Percentiles rank a stretch among this genome's conserved stretches.
Conservation (phyloP, 805 yeast genomes). For the Kurtzmaniella fragi region DNA sequence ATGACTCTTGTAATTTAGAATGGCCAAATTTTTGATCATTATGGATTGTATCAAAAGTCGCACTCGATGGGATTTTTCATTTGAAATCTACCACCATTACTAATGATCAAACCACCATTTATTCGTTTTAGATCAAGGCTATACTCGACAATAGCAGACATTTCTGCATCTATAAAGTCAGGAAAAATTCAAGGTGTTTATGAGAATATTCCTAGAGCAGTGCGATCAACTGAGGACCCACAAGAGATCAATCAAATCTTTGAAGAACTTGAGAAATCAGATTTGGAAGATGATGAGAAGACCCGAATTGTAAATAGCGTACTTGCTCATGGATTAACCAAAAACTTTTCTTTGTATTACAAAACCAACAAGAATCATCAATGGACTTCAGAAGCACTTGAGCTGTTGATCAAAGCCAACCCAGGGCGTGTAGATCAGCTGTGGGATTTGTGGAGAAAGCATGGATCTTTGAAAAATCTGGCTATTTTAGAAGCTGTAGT, state of each 20-base stretch:
- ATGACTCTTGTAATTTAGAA: too few relatives aligned
- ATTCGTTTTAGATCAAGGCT: neutral
- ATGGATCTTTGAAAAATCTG: constrained; percentile 6
- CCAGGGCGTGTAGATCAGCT: constrained; percentile 52
- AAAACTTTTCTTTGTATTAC: constrained; percentile 25
- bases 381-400: constrained; percentile 8
- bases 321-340: constrained; percentile 14
- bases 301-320: constrained; percentile 13
- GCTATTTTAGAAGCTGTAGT: constrained; percentile 17
- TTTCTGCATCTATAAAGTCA: neutral
- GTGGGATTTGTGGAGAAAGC: constrained; percentile 40
- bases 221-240: neutral
- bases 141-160: neutral
- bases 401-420: constrained; percentile 33
- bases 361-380: constrained; percentile 11
- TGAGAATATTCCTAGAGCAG: neutral
- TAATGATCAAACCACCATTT: too few relatives aligned
- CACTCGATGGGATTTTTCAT: too few relatives aligned
- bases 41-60: too few relatives aligned
- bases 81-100: too few relatives aligned
- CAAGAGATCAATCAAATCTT: neutral
- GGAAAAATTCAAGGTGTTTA: neutral
- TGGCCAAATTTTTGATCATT: too few relatives aligned
- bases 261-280: neutral
- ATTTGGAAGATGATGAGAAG: constrained; percentile 7